These are phyloP conservation scores for Carex parvula DNA, from an alignment of 176 grass and related monocot species.

Conservation along the genomic window DNA sequence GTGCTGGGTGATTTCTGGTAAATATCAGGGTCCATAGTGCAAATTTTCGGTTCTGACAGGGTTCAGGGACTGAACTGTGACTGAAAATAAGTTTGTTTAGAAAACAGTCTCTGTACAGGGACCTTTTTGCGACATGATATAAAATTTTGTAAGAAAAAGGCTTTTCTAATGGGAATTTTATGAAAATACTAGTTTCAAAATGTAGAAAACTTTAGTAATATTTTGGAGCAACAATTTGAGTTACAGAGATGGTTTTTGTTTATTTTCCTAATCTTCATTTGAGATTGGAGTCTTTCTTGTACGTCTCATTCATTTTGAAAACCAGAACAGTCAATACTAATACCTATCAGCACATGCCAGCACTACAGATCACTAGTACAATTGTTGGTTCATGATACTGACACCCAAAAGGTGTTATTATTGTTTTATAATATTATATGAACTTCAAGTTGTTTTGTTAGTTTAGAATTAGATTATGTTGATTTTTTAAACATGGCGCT, in stretches of 20 bases:
- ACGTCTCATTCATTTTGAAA: neutral
- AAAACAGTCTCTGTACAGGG: too few species aligned
- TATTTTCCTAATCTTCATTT: neutral
- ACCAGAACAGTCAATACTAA: neutral
- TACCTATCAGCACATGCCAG: neutral
- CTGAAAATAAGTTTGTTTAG: too few species aligned
- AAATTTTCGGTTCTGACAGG: too few species aligned
- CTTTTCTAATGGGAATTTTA: too few species aligned
- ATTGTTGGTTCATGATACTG: neutral
- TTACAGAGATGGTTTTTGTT: neutral
- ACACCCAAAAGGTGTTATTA: neutral
- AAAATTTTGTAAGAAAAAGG: too few species aligned
- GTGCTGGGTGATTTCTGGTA: too few species aligned
- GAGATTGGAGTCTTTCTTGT: neutral
- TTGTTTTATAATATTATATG: neutral
- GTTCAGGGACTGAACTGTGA: too few species aligned
- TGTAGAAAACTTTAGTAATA: too few species aligned
- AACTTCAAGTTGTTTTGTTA: neutral
- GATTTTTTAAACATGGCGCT: neutral
- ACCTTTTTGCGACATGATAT: too few species aligned
- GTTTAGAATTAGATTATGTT: neutral
- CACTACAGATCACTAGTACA: neutral
- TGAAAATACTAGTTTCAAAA: too few species aligned
- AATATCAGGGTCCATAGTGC: too few species aligned
- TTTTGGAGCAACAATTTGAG: too few species aligned